Base-by-base conservation (phyloP, 192 early-diverging fungal species). In the Irineochytrium annulatum region DNA sequence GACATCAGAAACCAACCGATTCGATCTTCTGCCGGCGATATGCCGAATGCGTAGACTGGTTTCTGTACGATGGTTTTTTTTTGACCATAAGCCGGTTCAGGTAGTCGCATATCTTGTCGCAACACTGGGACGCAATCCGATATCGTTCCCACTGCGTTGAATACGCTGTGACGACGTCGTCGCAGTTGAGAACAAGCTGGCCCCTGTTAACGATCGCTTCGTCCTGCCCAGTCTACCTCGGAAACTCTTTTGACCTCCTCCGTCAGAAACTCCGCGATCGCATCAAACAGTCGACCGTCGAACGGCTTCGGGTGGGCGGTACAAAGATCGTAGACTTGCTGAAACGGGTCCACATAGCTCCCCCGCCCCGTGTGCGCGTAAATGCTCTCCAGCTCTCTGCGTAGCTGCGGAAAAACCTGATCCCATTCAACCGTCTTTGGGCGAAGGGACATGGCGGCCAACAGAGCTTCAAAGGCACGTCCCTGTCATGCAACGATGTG, bases 291-390 rank as follows among this genome's bases (percentile, higher is more conserved):
- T 49, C 52, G 59, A 35, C 89, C 85, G 0, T 81, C 80, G 63
- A 82, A 77, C 3, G 89, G 83, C 52, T 82, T 81, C 30, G 91
- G 91, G 20, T 76, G 65, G 33, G 89, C 83, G 37, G 81, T 89
- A 59, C 91, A 92, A 59, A 89, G 79, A 65, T 91, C 91, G 65
- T 91, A 92, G 2, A 88, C 85, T 5, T 85, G 84, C 83, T 92
- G 87, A 52, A 80, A 86, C 75, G 88, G 87, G 31, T 83, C 79
- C 77, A 88, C 85, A 27, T 76, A 79, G 32, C 83, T 77, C 45
- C 57, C 8, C n/a, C 37, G 37, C 13, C 46, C 46, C 8, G 26
- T 24, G 6, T 14, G 6, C 6, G 46, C 13, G 26, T 49, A 49
- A 17, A 49, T 49, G 6, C 26, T 14, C 6, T 49, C 46, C 8